Evolutionary conservation across 768 basidiomycete genomes (phyloP).

Genomic region (Leccinum arenicola): DNA sequence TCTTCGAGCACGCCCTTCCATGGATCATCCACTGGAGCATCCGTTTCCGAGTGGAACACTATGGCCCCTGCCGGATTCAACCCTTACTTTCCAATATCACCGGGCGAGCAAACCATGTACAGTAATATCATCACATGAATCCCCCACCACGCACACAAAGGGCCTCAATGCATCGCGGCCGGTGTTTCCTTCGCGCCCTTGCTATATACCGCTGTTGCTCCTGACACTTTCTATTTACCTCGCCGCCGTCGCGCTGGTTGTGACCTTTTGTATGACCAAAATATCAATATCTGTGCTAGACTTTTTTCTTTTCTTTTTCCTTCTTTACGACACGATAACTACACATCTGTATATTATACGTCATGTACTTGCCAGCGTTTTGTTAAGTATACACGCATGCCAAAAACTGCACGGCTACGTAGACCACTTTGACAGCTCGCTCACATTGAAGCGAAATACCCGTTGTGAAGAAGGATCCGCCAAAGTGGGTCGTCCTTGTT

Average conservation of each 20-base stretch:
- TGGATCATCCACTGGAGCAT: conserved; percentile 42
- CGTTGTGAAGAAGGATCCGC: conserved; percentile 46
- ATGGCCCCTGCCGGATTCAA: conserved; percentile 57
- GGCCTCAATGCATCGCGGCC: background rate
- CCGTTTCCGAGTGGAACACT: conserved; percentile 62
- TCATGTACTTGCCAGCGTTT: conserved; percentile 28
- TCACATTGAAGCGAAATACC: conserved; percentile 46
- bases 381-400: conserved; percentile 7
- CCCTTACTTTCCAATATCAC: conserved; percentile 62
- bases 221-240: conserved; percentile 24
- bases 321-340: conserved; percentile 16
- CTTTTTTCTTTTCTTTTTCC: background rate
- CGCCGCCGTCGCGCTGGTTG: conserved; percentile 28
- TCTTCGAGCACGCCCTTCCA: conserved; percentile 42
- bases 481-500: conserved; percentile 38
- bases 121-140: conserved; percentile 54
- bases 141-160: background rate
- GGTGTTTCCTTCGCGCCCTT: background rate
- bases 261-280: conserved; percentile 26
- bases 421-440: conserved; percentile 21
- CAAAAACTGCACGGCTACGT: conserved; percentile 9
- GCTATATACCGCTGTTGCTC: conserved; percentile 12
- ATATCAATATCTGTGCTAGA: conserved; percentile 31
- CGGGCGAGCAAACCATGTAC: conserved; percentile 55
- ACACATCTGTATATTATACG: conserved; percentile 31